These are phyloP conservation scores for Fusarium sp. DNA, from an alignment of 2,329 filamentous ascomycete genomes.

Conservation along the genomic window DNA sequence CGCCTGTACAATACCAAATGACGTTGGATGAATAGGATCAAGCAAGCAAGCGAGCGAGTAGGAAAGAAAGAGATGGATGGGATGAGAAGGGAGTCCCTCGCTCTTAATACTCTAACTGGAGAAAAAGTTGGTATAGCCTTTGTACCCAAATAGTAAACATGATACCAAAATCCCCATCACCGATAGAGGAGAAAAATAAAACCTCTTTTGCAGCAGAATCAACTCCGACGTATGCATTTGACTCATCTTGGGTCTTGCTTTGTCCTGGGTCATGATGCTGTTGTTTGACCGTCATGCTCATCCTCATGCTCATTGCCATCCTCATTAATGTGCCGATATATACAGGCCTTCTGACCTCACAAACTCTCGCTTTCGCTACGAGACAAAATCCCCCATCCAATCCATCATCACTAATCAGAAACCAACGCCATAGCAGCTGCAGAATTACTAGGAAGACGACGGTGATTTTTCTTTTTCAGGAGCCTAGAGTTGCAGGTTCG, in stretches of 20 bases:
- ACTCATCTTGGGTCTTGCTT: conserved; percentile 1
- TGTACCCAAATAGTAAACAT: conserved; percentile 19
- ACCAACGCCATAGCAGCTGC: conserved; percentile 14
- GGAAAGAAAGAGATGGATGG: conserved; percentile 1
- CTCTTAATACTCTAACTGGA: conserved; percentile 25
- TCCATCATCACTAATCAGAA: conserved; percentile 1
- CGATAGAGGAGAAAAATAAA: neutral
- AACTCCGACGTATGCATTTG: neutral
- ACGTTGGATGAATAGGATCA: conserved; percentile 23
- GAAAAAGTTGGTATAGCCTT: conserved; percentile 17
- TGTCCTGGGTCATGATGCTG: neutral
- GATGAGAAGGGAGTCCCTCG: conserved; percentile 23
- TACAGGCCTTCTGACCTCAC: conserved; percentile 16
- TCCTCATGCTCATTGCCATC: conserved; percentile 13
- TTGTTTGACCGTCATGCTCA: conserved; percentile 7
- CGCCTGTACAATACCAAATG: conserved; percentile 15
- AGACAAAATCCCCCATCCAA: neutral
- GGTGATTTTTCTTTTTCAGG: neutral
- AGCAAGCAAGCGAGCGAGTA: neutral
- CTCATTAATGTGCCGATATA: conserved; percentile 40
- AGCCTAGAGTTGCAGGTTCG: conserved; percentile 52
- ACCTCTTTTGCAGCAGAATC: neutral
- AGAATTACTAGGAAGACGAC: conserved; percentile 1
- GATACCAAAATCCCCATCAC: conserved; percentile 16
- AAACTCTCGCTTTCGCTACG: neutral